A percentile compares a stretch with the other conserved stretches of the same genome.
phyloP scores from a whole-genome alignment of 2,329 filamentous ascomycete genomes.

The Rhinocladiella mackenziei region DNA sequence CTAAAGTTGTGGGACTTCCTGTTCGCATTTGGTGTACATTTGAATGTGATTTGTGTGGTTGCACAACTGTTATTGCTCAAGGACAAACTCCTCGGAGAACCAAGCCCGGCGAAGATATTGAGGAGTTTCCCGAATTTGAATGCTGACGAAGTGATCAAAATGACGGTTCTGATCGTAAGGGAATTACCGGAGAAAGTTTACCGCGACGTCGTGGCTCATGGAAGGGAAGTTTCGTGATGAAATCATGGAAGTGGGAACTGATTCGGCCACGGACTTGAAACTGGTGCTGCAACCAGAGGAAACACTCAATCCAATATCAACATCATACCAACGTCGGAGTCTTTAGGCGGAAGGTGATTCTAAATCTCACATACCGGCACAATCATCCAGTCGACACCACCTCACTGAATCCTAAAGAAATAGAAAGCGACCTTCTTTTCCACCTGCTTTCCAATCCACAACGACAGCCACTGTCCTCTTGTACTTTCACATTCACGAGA shows the following conservation, averaged over 20 bases:
- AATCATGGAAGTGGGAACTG: too few relatives aligned
- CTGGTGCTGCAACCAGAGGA: not conserved
- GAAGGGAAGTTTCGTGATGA: slow-evolving; percentile 41
- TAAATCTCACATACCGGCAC: too few relatives aligned
- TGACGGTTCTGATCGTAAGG: slow-evolving; percentile 79
- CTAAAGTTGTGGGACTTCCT: slow-evolving; percentile 93
- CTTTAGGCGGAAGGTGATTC: too few relatives aligned
- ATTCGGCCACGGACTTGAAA: too few relatives aligned
- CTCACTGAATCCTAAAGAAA: too few relatives aligned
- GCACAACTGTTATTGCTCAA: slow-evolving; percentile 88
- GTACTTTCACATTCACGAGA: too few relatives aligned
- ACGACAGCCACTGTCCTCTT: too few relatives aligned
- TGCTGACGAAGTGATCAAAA: slow-evolving; percentile 75
- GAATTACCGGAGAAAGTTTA: slow-evolving; percentile 91
- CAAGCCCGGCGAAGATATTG: slow-evolving; percentile 89
- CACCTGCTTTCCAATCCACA: too few relatives aligned
- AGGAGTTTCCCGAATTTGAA: slow-evolving; percentile 80
- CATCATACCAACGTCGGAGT: too few relatives aligned
- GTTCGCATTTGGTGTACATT: slow-evolving; percentile 88
- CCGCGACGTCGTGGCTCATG: slow-evolving; percentile 81
- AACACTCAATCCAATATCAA: too few relatives aligned
- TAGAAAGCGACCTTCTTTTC: too few relatives aligned
- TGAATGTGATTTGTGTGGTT: slow-evolving; percentile 95
- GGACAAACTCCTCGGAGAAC: slow-evolving; percentile 74
- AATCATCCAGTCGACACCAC: too few relatives aligned